A percentile compares a stretch with the other conserved stretches of the same genome.
Evolutionary conservation across 805 yeast genomes (phyloP).

Genomic region (Spathaspora sp.): DNA sequence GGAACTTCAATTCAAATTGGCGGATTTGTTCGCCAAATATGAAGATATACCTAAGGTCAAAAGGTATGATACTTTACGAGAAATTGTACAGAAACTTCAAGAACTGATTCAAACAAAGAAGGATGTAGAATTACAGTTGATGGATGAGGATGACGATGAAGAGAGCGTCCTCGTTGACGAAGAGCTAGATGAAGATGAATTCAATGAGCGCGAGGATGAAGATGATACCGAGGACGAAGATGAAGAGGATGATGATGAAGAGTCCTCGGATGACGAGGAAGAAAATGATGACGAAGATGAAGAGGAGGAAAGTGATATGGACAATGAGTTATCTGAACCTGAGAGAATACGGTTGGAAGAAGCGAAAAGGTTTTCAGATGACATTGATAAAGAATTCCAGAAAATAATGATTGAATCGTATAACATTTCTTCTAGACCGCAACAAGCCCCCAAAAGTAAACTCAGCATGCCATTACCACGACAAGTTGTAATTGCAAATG

Average conservation of each 20-base stretch:
- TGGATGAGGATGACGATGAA: constrained; percentile 14
- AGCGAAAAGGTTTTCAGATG: constrained; percentile 45
- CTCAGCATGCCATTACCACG: constrained; percentile 7
- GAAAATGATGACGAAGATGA: constrained; percentile 11
- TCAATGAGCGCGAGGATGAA: constrained; percentile 11
- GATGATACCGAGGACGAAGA: constrained; percentile 17
- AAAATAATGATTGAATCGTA: constrained; percentile 50
- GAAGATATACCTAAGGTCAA: constrained; percentile 26
- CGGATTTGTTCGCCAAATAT: constrained; percentile 35
- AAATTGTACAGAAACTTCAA: constrained; percentile 41
- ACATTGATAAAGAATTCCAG: constrained; percentile 55
- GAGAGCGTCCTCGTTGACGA: constrained; percentile 11
- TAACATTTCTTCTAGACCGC: constrained; percentile 25
- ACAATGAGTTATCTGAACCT: constrained; percentile 6
- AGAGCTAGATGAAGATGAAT: constrained; percentile 13
- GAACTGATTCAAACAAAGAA: constrained; percentile 15
- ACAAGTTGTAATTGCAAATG: not conserved
- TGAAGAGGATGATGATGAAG: constrained; percentile 23
- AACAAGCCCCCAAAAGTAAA: constrained; percentile 11
- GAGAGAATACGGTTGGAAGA: constrained; percentile 34
- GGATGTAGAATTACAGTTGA: constrained; percentile 5
- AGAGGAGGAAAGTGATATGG: constrained; percentile 10
- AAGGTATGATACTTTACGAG: constrained; percentile 35
- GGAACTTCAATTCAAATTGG: constrained; percentile 55
- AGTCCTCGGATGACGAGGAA: constrained; percentile 23